Base-by-base conservation (phyloP, 495 filamentous ascomycete genomes). In the Chaetomium cochliodes region DNA sequence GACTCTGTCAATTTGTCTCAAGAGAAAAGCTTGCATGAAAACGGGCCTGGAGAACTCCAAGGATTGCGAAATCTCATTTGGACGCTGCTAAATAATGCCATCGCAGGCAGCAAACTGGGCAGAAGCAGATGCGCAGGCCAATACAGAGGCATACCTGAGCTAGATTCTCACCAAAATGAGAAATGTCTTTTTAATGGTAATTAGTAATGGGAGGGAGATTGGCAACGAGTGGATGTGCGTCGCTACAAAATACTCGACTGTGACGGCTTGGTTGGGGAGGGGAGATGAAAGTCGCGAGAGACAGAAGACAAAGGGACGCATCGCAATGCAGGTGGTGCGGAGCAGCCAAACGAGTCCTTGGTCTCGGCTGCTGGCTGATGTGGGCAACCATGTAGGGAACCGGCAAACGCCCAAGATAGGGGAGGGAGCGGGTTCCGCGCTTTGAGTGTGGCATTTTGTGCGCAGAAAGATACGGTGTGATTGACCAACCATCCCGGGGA, bases 401-500 rank as follows among this genome's bases (percentile, higher is more conserved):
- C 54, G 54, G 44, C 55, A 23, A 5, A 46, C n/a, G 22, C 25
- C 51, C 16, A 63, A 37, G 51, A 55, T 23, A 41, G 41, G 44
- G 28, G 41, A 49, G 39, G 9, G 20, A 50, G 20, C 46, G 18
- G 46, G 16, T 22, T 50, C 16, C 20, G 13, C 22, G 33, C 23
- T 63, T 57, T 22, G 54, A 28, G 25, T 23, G 55, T 66, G 58
- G 26, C 58, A 66, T 61, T 51, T 62, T 33, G 47, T 50, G 51
- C 41, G 23, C 54, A 62, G 46, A 33, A 26, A 20, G 28, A 60
- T 50, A 50, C 39, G 37, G 58, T 66, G 65, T 63, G 58, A 60
- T 64, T 60, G 61, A 67, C 52, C 47, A 52, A 58, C 65, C 65
- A 64, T 51, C 15, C 65, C 49, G 16, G 50, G 50, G 9, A 51